Base-by-base conservation (phyloP, 2,329 filamentous ascomycete genomes). In the Cladorrhinum sp. region DNA sequence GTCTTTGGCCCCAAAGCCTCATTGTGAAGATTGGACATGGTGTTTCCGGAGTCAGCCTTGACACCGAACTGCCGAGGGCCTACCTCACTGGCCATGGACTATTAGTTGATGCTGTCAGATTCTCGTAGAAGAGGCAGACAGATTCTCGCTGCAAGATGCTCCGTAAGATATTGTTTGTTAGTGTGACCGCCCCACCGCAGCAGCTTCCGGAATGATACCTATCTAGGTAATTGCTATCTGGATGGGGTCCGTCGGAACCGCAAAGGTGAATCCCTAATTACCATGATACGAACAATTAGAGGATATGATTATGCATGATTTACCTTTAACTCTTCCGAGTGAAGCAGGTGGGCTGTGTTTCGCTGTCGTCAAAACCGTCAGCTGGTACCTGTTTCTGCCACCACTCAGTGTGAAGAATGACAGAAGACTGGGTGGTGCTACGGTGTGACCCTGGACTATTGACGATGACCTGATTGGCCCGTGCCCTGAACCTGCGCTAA, bases 401-500 rank as follows among this genome's bases (percentile, higher is more conserved):
- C 41, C 58, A 50, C 61, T 66, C 64, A 66, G 61, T 61, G 57
- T 51, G 56, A 48, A 54, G 29, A 22, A 5, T 58, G 48, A 50
- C 54, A 27, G 48, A 50, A 57, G 60, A 52, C 32, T 55, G 25
- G 48, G 56, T 56, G 58, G 52, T 60, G 53, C 54, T 55, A 50
- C 55, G 7, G 60, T 60, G 60, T 52, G 20, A 62, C 62, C 61
- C 59, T 65, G 60, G 48, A 50, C 56, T 57, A 41, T 59, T 20
- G 32, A 55, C 52, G 50, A 5, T 5, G 24, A 52, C 23, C 16
- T 65, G 63, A 67, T 68, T 68, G 66, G 66, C 55, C 58, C 16
- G n/a, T 55, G 56, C 23, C 9, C 38, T 22, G 38, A 53, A 56
- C 50, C 54, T 60, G 59, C 62, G 62, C 65, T 67, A 64, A 62